Base-by-base conservation (phyloP, 1,284 basidiomycete genomes). In the Marasmius fiardii region DNA sequence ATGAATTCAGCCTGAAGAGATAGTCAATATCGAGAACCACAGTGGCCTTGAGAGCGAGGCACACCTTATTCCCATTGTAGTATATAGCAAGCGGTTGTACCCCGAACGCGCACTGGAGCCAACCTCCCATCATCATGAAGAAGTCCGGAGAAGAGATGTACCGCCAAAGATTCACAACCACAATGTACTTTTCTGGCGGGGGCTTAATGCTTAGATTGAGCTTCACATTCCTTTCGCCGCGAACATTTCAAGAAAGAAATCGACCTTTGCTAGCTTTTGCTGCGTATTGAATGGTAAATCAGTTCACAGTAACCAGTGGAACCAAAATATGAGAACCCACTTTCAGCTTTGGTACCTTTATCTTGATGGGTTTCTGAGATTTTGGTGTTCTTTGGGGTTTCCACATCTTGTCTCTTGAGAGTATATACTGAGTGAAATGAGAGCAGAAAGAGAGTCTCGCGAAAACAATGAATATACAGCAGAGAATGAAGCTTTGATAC, bases 51-150 rank as follows among this genome's bases (percentile, higher is more conserved):
- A 43, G 14, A 7, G 7, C 21, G 7, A n/a, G 28, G 12, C 55
- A 45, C 18, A 45, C 50, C 23, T 45, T 43, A 14, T 34, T 45
- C 20, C 26, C 51, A 39, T 44, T 41, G 35, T 52, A 37, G 23
- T 47, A 56, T 20, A 56, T 45, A 11, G 34, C 21, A 14, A 34
- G 8, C n/a, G 45, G 43, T 7, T 11, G 43, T 26, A 35, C 39
- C 16, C 55, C 55, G 1, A 34, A 47, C 31, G 51, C 51, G 11
- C 23, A 37, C 21, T 56, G 39, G 14, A 56, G 47, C 55, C 55
- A 56, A 14, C 50, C 51, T 45, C 50, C 50, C n/a, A 56, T 52
- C 14, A 31, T 26, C 3, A 16, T 31, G 2, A 49, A 2, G 28
- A 49, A 49, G 14, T 26, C 14, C 8, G 47, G 14, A 31, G 24